phyloP scores from a whole-genome alignment of 2,329 filamentous ascomycete genomes.

The Lasiodiplodia sp. region DNA sequence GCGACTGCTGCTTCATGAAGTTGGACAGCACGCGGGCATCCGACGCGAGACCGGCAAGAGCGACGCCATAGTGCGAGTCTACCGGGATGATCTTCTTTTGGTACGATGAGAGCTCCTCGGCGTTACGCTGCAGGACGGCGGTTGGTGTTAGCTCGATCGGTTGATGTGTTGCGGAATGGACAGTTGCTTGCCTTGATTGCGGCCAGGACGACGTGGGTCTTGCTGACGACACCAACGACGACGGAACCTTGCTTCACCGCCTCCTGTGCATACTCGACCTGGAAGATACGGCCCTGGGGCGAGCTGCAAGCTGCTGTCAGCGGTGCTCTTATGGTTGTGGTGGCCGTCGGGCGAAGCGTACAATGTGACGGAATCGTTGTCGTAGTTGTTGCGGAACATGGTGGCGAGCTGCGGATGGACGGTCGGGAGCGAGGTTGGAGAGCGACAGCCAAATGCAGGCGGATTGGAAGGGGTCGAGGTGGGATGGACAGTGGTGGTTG shows the following conservation, averaged over 20 bases:
- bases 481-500: constrained; percentile 32
- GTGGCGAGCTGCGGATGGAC: constrained; percentile 47
- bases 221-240: constrained; percentile 95
- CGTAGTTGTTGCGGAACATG: constrained; percentile 99
- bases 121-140: constrained; percentile 75
- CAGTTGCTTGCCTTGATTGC: constrained; percentile 81
- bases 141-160: constrained; percentile 26
- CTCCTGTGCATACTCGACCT: constrained; percentile 98
- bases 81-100: constrained; percentile 99
- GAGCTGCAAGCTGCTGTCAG: constrained; percentile 68
- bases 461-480: constrained; percentile 24
- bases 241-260: constrained; percentile 99
- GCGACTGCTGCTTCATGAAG: constrained; percentile 99
- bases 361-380: constrained; percentile 99
- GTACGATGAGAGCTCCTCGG: constrained; percentile 99
- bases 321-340: constrained; percentile 31
- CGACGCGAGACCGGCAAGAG: constrained; percentile 94
- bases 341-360: constrained; percentile 56
- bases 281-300: constrained; percentile 98
- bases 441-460: constrained; percentile 5
- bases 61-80: constrained; percentile 93
- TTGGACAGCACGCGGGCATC: constrained; percentile 99
- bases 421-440: constrained; percentile 12
- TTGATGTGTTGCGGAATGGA: neutral
- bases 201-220: constrained; percentile 95